These are phyloP conservation scores for Suillus lakei DNA, from an alignment of 768 basidiomycete species.

Conservation along the genomic window DNA sequence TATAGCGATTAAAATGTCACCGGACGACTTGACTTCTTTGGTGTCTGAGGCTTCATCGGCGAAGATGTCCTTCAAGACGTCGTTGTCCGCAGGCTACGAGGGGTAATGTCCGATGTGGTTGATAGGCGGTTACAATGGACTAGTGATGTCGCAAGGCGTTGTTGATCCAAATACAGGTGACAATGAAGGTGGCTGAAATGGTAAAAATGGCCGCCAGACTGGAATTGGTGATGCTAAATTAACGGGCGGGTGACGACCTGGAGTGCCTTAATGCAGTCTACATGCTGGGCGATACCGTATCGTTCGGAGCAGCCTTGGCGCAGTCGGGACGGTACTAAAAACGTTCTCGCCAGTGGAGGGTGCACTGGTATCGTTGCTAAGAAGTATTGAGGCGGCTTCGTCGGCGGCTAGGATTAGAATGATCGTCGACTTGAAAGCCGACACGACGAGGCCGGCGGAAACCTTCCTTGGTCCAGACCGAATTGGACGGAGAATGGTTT, in stretches of 20 bases:
- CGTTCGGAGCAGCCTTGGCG: too few relatives aligned
- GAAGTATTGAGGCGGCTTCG: neutral
- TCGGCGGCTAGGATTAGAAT: neutral
- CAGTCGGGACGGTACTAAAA: too few relatives aligned
- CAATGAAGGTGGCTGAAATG: too few relatives aligned
- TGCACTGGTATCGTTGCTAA: neutral
- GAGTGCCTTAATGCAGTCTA: neutral
- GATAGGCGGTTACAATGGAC: neutral
- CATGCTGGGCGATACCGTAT: too few relatives aligned
- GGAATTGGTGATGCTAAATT: too few relatives aligned
- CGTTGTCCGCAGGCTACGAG: neutral
- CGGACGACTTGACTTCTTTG: too few relatives aligned
- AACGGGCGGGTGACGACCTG: neutral
- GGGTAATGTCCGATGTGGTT: neutral
- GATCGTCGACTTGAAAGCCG: neutral
- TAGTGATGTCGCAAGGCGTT: neutral
- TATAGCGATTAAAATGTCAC: neutral
- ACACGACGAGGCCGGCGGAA: neutral
- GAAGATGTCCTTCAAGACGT: too few relatives aligned
- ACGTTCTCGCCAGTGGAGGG: neutral
- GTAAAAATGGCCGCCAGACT: neutral
- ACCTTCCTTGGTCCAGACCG: neutral
- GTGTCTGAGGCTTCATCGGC: neutral
- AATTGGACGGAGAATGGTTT: neutral
- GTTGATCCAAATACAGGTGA: too few relatives aligned